phyloP scores from a whole-genome alignment of 2,329 filamentous ascomycete species.

The Fonsecaea monophora region DNA sequence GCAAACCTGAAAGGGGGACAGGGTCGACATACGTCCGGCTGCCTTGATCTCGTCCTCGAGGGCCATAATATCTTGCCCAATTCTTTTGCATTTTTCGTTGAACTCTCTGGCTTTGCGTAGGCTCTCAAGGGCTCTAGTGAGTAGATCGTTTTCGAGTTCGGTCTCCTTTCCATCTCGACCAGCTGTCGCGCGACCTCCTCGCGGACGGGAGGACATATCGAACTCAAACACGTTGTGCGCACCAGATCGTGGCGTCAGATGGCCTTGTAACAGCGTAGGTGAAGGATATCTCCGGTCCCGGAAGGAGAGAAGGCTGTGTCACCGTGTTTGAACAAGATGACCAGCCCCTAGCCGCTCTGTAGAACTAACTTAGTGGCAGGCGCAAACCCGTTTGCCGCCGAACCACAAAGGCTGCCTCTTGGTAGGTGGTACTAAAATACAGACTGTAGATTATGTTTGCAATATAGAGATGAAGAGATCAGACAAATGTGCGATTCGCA shows the following conservation, averaged over 20 bases:
- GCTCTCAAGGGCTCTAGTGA: conserved; percentile 36
- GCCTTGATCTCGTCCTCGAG: conserved; percentile 54
- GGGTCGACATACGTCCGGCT: conserved; percentile 48
- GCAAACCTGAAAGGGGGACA: conserved; percentile 7
- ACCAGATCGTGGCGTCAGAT: background rate
- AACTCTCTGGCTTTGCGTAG: conserved; percentile 38
- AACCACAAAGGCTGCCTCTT: background rate
- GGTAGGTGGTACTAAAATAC: background rate
- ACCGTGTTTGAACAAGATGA: background rate
- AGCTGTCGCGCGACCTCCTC: conserved; percentile 33
- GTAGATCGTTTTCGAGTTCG: conserved; percentile 38
- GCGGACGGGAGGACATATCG: conserved; percentile 38
- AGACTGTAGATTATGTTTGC: background rate
- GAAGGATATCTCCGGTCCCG: background rate
- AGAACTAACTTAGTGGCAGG: background rate
- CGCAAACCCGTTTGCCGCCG: background rate
- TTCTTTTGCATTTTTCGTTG: conserved; percentile 37
- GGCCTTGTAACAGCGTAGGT: background rate
- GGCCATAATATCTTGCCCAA: conserved; percentile 50
- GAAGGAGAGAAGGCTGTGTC: background rate
- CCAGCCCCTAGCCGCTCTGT: background rate
- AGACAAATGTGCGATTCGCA: background rate
- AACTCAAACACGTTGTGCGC: background rate
- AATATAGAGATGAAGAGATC: background rate
- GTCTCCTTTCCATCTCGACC: conserved; percentile 38